Evolutionary conservation across 2,329 filamentous ascomycete genomes (phyloP), one percentile per base, ranked within the genome.

Genomic region (Sporothrix pseudoabietina): DNA sequence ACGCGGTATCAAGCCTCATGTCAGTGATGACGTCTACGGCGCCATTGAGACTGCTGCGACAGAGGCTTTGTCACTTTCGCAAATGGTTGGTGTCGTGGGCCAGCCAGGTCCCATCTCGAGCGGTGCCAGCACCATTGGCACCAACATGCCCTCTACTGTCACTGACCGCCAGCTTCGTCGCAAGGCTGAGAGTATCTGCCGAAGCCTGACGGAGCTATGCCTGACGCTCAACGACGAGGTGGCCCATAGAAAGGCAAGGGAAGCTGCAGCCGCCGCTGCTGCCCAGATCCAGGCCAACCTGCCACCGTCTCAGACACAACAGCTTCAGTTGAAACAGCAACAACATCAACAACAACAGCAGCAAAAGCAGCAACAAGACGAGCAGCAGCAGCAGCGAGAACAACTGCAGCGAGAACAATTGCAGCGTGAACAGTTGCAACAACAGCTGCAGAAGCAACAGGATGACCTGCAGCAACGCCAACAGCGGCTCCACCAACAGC

Each of bases 141-240:
- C 83, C 47, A 82, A 82, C 69, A 75, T 78, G 65, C 77, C 79
- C 32, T 81, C 83, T 14, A 85, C 84, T 0, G 82, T 90, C 12
- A 91, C 92, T 0, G 95, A 99, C 80, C 89, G 96, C 69, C 93
- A 97, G 79, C 86, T 97, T 19, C 90, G 94, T 68, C 90, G 95
- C 75, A 98, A 97, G 81, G 93, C 94, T 39, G 95, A 99, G 79
- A 94, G 92, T 79, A 90, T 99, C 79, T 98, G 96, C 80, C 91
- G 95, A 71, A 96, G 92, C 78, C 83, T 99, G 76, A 98, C 95
- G 0, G 96, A 99, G 81, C 86, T 99, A 7, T 97, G 94, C 79
- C 88, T 99, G 72, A 92, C 94, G 0, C 84, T 99, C 71, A 90
- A 90, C 41, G 92, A 93, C 75, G 88, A 89, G 55, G 80, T 79